phyloP scores from a whole-genome alignment of 495 filamentous ascomycete genomes.

The Podospora pseudopauciseta region DNA sequence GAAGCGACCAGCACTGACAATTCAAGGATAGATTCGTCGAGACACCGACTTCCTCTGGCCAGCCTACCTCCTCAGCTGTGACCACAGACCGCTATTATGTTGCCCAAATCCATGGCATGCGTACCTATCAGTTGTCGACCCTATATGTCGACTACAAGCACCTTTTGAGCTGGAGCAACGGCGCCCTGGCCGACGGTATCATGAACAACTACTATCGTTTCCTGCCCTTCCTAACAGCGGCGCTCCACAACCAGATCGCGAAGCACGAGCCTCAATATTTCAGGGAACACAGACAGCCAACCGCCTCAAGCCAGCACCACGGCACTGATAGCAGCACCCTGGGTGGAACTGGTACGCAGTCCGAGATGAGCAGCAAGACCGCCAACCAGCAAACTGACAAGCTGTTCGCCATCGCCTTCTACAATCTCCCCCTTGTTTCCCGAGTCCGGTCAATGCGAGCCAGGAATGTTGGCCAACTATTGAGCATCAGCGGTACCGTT shows the following conservation, averaged over 20 bases:
- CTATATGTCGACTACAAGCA: constrained; percentile 97
- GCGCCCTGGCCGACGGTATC: constrained; percentile 76
- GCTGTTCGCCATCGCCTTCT: constrained; percentile 90
- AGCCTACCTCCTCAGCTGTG: constrained; percentile 68
- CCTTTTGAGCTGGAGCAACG: constrained; percentile 64
- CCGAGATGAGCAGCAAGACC: constrained; percentile 64
- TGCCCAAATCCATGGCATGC: constrained; percentile 88
- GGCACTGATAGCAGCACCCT: constrained; percentile 66
- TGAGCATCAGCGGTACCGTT: constrained; percentile 93
- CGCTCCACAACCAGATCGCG: constrained; percentile 86
- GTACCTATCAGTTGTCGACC: constrained; percentile 81
- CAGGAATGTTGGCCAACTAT: constrained; percentile 82
- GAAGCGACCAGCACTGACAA: constrained; percentile 35
- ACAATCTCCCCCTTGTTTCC: constrained; percentile 92
- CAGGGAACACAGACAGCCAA: constrained; percentile 78
- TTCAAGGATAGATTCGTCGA: constrained; percentile 53
- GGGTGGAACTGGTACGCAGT: constrained; percentile 39
- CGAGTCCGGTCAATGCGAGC: constrained; percentile 86
- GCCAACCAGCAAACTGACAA: constrained; percentile 96
- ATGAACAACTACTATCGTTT: constrained; percentile 92
- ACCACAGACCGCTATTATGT: constrained; percentile 94
- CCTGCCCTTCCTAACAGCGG: constrained; percentile 84
- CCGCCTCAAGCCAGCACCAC: constrained; percentile 56
- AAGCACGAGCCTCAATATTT: constrained; percentile 95
- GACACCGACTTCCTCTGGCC: constrained; percentile 66